A percentile compares a stretch with the other conserved stretches of the same genome.
phyloP scores from a whole-genome alignment of 169 alveolate genomes.

The Plasmodium knowlesi region DNA sequence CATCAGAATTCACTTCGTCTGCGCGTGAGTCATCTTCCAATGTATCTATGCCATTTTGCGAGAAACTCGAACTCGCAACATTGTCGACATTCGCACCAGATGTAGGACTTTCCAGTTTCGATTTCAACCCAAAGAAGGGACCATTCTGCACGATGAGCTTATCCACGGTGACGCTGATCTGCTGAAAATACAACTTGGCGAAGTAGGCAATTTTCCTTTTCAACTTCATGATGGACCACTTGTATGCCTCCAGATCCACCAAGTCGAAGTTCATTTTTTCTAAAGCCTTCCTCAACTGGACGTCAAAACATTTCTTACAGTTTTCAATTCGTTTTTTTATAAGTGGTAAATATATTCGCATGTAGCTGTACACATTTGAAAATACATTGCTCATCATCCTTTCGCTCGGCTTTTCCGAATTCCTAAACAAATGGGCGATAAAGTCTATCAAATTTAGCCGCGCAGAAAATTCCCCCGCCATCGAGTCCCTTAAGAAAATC shows the following conservation, averaged over 20 bases:
- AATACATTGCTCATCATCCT: conserved; percentile 64
- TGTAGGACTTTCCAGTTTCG: not conserved
- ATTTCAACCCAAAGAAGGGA: not conserved
- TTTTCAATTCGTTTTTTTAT: conserved; percentile 40
- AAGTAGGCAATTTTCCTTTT: conserved; percentile 47
- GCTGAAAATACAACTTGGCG: conserved; percentile 65
- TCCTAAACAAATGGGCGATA: conserved; percentile 20
- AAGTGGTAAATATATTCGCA: conserved; percentile 56
- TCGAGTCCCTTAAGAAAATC: conserved; percentile 58
- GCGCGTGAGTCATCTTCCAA: not conserved
- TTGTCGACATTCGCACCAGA: too few relatives aligned
- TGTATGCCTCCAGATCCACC: conserved; percentile 58
- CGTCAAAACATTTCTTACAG: conserved; percentile 59
- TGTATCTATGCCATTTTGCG: not conserved
- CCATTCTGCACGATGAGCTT: conserved; percentile 29
- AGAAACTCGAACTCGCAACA: too few relatives aligned
- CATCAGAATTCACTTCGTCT: not conserved
- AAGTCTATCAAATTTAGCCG: conserved; percentile 47
- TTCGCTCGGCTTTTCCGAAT: conserved; percentile 34
- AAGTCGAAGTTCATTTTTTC: conserved; percentile 58
- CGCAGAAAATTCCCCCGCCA: conserved; percentile 53
- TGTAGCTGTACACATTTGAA: conserved; percentile 66
- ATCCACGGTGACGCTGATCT: conserved; percentile 59
- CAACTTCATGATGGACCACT: conserved; percentile 31
- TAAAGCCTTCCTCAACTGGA: conserved; percentile 39